Base-by-base conservation (phyloP, 345 rosid genomes). In the Erysimum cheiranthoides region DNA sequence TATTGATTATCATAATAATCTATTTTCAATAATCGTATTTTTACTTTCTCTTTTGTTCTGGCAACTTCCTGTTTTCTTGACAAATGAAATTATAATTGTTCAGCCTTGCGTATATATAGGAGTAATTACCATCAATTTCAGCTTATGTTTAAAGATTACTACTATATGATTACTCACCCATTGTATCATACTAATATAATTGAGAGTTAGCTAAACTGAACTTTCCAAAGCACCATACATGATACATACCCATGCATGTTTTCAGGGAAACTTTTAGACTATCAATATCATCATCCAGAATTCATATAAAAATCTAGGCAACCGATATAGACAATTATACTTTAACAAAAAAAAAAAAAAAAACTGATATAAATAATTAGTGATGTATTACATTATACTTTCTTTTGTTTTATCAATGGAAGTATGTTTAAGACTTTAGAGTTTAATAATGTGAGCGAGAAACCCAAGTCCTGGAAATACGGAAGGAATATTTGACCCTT, bases 401-500 rank as follows among this genome's bases (percentile, higher is more conserved):
- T 8, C 2, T 46, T 65, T 40, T 14, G 39, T 42, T 45, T 66
- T 46, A 38, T 45, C 6, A 36, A 16, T 43, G 47, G 40, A 32
- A 43, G 31, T 28, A 38, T 50, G 46, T 39, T 52, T 52, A 27
- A 27, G 18, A 68, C 31, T 68, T 53, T 38, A 76, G 51, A 63
- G 58, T 8, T 64, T 36, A 71, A 64, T 38, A 77, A 71, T 6
- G 35, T 13, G 35, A 36, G 76, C 71, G 76, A 65, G 73, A 47
- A 71, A 77, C 76, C 80, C 80, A 30, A 77, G 76, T 64, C 80
- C 76, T 36, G 71, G 30, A 71, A 71, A 71, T 64, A 77, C 71
- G 80, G 76, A 71, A 77, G 47, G 80, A 71, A 77, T 65, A 77
- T 64, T 64, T 77, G 72, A 77, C 80, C 39, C 61, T 77, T 57